phyloP scores from a whole-genome alignment of 768 basidiomycete genomes.

The Rhodotorula kratochvilovae region DNA sequence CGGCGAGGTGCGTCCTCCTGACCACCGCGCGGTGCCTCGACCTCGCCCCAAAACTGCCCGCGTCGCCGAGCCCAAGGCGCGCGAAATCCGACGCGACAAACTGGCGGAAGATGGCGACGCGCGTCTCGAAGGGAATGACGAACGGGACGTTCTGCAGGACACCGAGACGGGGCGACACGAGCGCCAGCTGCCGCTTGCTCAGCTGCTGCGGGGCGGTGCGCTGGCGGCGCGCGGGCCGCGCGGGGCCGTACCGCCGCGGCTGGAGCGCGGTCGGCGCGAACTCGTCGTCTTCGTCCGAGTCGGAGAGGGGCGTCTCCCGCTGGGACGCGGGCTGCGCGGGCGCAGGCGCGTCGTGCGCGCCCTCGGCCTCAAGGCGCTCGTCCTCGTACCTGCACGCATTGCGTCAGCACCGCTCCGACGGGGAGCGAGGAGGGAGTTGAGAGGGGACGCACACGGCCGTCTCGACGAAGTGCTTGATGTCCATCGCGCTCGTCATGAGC shows the following conservation, averaged over 20 bases:
- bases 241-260: conserved; percentile 4
- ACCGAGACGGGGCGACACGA: conserved; percentile 77
- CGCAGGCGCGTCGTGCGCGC: conserved; percentile 6
- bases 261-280: neutral
- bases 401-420: neutral
- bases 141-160: conserved; percentile 94
- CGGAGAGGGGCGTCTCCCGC: conserved; percentile 17
- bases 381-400: conserved; percentile 60
- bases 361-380: conserved; percentile 48
- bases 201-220: conserved; percentile 43
- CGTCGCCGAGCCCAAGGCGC: conserved; percentile 44
- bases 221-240: neutral
- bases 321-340: conserved; percentile 5
- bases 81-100: conserved; percentile 66
- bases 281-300: conserved; percentile 32
- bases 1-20: conserved; percentile 69
- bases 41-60: neutral
- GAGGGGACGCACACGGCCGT: conserved; percentile 67
- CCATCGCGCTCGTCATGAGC: conserved; percentile 61
- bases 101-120: conserved; percentile 81
- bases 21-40: conserved; percentile 54
- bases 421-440: no score
- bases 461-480: conserved; percentile 70
- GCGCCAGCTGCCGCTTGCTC: conserved; percentile 66
- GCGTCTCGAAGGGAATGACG: conserved; percentile 82